Base-by-base conservation (phyloP, 148 eudicot species). In the Beta vulgaris region DNA sequence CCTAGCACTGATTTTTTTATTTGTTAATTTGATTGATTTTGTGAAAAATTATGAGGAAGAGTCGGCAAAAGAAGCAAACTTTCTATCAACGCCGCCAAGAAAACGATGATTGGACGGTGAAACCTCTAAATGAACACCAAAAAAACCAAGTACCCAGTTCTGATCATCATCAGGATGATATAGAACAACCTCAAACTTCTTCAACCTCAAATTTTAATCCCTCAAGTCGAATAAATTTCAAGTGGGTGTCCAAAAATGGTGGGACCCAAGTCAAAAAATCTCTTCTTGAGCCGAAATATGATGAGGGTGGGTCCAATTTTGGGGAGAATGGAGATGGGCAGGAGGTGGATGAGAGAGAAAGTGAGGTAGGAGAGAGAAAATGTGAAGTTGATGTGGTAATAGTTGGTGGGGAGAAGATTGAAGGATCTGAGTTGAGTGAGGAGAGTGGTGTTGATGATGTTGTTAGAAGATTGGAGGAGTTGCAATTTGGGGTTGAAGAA, bases 401-500 rank as follows among this genome's bases (percentile, higher is more conserved):
- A n/a, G 14, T 53, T 25, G 48, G 69, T 53, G 73, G 57, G 64
- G 31, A 70, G 43, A 37, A 7, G 54, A 59, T 36, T 31, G 68
- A n/a, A 60, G 66, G 68, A 53, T 32, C 21, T 67, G 81, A 44
- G 34, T 44, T 51, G 39, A 73, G 14, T 61, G 82, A 61, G 25
- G 60, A 65, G 19, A 68, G 46, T 51, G 76, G 59, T 55, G 84
- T 31, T 71, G 89, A 78, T 71, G 87, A 83, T 72, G 69, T 82
- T 61, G 72, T 82, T 51, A 87, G 71, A 54, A 80, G 86, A 79
- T 82, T 93, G 55, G 75, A 81, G 28, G 83, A 81, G 77, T 78
- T 93, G 72, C 76, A 79, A 23, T 65, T 91, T 78, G 82, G 83
- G 77, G 73, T 49, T 28, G 71, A 83, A 48, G 95, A 87, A 76